phyloP scores from a whole-genome alignment of 2,329 filamentous ascomycete genomes.

The Alternaria gaisen region DNA sequence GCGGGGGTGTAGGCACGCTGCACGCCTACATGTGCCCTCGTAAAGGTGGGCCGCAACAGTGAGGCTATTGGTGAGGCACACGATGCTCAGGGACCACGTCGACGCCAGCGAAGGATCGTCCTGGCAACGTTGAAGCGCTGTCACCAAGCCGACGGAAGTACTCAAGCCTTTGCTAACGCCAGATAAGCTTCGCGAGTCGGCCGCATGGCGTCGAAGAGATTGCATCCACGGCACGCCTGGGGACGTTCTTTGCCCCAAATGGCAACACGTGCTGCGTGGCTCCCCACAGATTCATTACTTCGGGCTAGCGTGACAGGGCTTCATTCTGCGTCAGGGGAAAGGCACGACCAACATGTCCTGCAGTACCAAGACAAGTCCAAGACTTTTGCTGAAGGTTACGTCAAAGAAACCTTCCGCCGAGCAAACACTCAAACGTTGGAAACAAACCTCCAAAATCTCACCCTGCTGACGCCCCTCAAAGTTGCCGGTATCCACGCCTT shows the following conservation, averaged over 20 bases:
- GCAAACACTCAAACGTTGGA: neutral
- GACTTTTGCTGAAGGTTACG: neutral
- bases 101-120: neutral
- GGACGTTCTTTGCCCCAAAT: slow-evolving; percentile 9
- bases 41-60: neutral
- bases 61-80: slow-evolving; percentile 3
- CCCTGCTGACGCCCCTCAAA: neutral
- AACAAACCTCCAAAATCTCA: neutral
- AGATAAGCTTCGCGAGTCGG: slow-evolving; percentile 31
- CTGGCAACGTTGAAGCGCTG: slow-evolving; percentile 19
- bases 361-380: slow-evolving; percentile 2
- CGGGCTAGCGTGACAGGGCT: slow-evolving; percentile 21
- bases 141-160: slow-evolving; percentile 12
- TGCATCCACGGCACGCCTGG: slow-evolving; percentile 16
- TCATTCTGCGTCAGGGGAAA: slow-evolving; percentile 17
- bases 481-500: neutral
- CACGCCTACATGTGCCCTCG: neutral
- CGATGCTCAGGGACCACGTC: neutral
- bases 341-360: neutral
- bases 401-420: slow-evolving; percentile 6
- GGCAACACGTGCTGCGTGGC: slow-evolving; percentile 1
- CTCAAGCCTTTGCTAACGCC: slow-evolving; percentile 28
- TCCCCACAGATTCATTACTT: slow-evolving; percentile 18
- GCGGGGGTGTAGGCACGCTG: neutral
- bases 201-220: slow-evolving; percentile 16